These are phyloP conservation scores for Rosa chinensis DNA, from an alignment of 306 rosid species.

Conservation along the genomic window DNA sequence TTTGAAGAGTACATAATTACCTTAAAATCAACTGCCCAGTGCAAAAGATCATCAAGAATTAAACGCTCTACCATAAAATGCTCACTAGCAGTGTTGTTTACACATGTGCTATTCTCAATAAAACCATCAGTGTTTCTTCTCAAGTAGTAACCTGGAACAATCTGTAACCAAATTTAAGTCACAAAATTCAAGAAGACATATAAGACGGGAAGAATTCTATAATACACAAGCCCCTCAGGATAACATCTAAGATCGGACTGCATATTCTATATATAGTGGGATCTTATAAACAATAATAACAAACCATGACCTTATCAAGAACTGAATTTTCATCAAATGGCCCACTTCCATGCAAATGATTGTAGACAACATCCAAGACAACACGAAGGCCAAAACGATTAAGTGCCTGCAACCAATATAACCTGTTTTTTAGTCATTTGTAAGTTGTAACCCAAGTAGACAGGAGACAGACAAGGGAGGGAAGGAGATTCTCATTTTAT, in stretches of 20 bases:
- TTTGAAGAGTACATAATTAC: constrained; percentile 37
- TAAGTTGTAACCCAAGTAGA: not conserved
- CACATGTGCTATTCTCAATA: constrained; percentile 88
- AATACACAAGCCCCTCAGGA: constrained; percentile 20
- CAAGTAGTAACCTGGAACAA: constrained; percentile 98
- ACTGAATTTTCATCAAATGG: constrained; percentile 76
- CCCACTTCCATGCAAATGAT: constrained; percentile 84
- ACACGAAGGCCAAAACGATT: constrained; percentile 70
- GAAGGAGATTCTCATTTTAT: not conserved
- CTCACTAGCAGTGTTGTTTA: constrained; percentile 95
- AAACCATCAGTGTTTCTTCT: constrained; percentile 87
- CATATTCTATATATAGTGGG: constrained; percentile 10
- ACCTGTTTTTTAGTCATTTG: not conserved
- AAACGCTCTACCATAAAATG: constrained; percentile 91
- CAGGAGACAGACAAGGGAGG: not conserved
- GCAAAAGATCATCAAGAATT: constrained; percentile 86
- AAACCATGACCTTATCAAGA: constrained; percentile 76
- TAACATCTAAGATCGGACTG: constrained; percentile 21
- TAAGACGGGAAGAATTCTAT: not conserved
- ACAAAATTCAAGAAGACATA: constrained; percentile 24
- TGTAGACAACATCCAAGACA: constrained; percentile 92
- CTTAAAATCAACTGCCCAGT: constrained; percentile 92
- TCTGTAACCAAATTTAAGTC: constrained; percentile 53
- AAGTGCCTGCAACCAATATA: constrained; percentile 64
- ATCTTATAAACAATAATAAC: constrained; percentile 22